Evolutionary conservation across 2,329 filamentous ascomycete species (phyloP).

Genomic region (Diaporthe citriasiana): DNA sequence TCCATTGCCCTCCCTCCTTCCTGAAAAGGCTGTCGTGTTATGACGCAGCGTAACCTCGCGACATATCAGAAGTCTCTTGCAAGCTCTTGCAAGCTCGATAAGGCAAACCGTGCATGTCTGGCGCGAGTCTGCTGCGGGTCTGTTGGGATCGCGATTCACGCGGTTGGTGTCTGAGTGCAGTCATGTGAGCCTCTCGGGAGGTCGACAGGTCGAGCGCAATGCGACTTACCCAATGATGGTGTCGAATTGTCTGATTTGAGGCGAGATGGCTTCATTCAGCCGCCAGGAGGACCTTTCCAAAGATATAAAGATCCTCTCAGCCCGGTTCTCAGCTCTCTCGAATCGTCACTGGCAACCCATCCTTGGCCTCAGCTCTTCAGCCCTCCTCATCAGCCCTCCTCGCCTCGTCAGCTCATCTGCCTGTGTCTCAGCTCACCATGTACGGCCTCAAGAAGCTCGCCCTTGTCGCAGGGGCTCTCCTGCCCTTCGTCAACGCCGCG

Average conservation of each 20-base stretch:
- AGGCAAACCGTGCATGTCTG: slow-evolving; percentile 7
- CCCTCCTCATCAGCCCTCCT: slow-evolving; percentile 15
- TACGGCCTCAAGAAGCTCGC: slow-evolving; percentile 30
- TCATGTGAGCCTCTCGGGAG: slow-evolving; percentile 11
- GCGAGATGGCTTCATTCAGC: slow-evolving; percentile 14
- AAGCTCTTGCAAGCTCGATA: slow-evolving; percentile 7
- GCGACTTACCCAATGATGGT: neutral
- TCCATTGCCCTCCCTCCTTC: slow-evolving; percentile 11
- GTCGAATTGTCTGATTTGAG: slow-evolving; percentile 24
- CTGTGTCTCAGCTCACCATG: slow-evolving; percentile 7
- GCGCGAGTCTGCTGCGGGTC: slow-evolving; percentile 2
- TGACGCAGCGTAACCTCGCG: slow-evolving; percentile 27
- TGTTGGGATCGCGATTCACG: neutral
- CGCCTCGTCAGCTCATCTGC: neutral
- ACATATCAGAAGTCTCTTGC: slow-evolving; percentile 26
- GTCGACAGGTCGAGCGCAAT: neutral
- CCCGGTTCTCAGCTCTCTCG: neutral
- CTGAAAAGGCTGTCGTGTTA: slow-evolving; percentile 10
- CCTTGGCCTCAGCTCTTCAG: slow-evolving; percentile 12
- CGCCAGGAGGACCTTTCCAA: neutral
- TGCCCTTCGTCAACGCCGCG: slow-evolving; percentile 26
- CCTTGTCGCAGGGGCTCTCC: slow-evolving; percentile 23
- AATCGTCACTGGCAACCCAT: neutral
- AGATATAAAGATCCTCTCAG: slow-evolving; percentile 23
- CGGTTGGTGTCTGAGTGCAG: slow-evolving; percentile 13